Evolutionary conservation across 1,139 yeast genomes (phyloP).

Genomic region (Kodamaea ohmeri): DNA sequence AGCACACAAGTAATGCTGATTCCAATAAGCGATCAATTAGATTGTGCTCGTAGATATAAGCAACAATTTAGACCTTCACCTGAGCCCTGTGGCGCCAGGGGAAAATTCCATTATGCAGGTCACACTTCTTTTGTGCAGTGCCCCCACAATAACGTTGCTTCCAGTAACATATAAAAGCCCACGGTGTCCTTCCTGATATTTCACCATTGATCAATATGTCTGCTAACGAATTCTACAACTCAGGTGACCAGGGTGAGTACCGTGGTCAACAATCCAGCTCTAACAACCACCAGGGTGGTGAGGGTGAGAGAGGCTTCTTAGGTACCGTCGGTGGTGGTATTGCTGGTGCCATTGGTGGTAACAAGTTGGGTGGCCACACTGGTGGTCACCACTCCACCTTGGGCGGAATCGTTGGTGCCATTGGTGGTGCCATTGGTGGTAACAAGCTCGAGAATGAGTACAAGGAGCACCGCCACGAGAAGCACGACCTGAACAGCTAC

Average conservation of each 20-base stretch:
- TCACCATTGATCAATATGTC: slow-evolving; percentile 38
- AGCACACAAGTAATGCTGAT: too few species aligned
- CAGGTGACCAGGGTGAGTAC: slow-evolving; percentile 46
- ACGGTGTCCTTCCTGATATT: slow-evolving; percentile 1
- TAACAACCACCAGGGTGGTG: slow-evolving; percentile 21
- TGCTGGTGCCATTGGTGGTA: slow-evolving; percentile 56
- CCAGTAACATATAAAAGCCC: slow-evolving; percentile 1
- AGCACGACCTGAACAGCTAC: slow-evolving; percentile 15
- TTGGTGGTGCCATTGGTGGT: slow-evolving; percentile 61
- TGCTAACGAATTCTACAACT: slow-evolving; percentile 58
- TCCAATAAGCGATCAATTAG: too few species aligned
- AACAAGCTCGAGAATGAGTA: slow-evolving; percentile 48
- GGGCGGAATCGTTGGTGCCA: slow-evolving; percentile 57
- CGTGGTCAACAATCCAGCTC: slow-evolving; percentile 21
- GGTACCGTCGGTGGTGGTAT: slow-evolving; percentile 58
- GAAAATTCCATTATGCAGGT: slow-evolving; percentile 1
- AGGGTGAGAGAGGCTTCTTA: slow-evolving; percentile 53
- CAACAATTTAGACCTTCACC: too few species aligned
- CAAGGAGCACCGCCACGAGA: slow-evolving; percentile 20
- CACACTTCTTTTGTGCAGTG: neutral
- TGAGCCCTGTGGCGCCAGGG: neutral
- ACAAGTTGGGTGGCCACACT: slow-evolving; percentile 33
- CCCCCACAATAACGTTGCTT: neutral
- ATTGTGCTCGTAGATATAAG: neutral
- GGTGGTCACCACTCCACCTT: slow-evolving; percentile 46